Evolutionary conservation across 2,329 filamentous ascomycete genomes (phyloP).

Genomic region (Corinectria fuckeliana): DNA sequence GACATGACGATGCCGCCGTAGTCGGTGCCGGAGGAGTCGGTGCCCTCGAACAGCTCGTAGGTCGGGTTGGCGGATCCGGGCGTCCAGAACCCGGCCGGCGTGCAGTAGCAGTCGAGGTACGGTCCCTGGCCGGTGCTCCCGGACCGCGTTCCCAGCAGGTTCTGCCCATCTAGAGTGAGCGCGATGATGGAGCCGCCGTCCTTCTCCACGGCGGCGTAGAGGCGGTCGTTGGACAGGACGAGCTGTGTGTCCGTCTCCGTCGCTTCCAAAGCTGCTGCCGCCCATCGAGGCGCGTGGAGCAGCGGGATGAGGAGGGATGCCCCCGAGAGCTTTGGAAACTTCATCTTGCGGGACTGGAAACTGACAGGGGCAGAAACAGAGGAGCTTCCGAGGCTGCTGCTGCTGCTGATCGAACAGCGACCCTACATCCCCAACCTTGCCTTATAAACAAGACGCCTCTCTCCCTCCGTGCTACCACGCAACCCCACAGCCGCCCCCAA

Average conservation of each 20-base stretch:
- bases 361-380: neutral
- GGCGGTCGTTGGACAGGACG: slow-evolving; percentile 47
- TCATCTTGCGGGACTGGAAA: slow-evolving; percentile 25
- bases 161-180: slow-evolving; percentile 47
- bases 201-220: slow-evolving; percentile 47
- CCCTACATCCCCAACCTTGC: neutral
- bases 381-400: slow-evolving; percentile 6
- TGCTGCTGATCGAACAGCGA: slow-evolving; percentile 3
- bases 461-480: neutral
- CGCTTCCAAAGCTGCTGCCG: slow-evolving; percentile 39
- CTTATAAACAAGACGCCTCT: slow-evolving; percentile 22
- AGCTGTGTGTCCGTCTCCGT: slow-evolving; percentile 44
- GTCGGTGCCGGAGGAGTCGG: slow-evolving; percentile 53
- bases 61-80: slow-evolving; percentile 56
- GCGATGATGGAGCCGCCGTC: slow-evolving; percentile 45
- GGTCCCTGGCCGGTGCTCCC: slow-evolving; percentile 55
- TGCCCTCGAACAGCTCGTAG: slow-evolving; percentile 54
- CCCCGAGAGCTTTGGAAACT: slow-evolving; percentile 30
- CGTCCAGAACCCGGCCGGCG: slow-evolving; percentile 64
- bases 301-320: slow-evolving; percentile 26
- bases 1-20: slow-evolving; percentile 67
- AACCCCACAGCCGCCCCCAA: slow-evolving; percentile 35
- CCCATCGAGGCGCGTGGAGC: slow-evolving; percentile 32
- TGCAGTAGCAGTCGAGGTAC: slow-evolving; percentile 70
- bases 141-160: slow-evolving; percentile 55